These are phyloP conservation scores for Boletus rubropictus DNA, from an alignment of 768 basidiomycete species.

Conservation along the genomic window DNA sequence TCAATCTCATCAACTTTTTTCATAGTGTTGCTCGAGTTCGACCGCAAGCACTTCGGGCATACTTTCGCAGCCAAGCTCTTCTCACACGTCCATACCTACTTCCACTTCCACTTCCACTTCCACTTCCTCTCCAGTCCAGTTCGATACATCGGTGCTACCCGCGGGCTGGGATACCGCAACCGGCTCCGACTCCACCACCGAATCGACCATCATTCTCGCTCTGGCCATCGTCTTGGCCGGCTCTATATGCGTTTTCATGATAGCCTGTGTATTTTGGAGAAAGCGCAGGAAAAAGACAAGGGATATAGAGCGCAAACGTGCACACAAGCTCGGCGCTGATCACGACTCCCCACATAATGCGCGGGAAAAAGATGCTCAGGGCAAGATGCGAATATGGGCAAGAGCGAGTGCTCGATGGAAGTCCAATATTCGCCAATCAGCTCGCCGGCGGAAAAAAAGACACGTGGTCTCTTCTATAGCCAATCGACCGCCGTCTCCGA, in stretches of 20 bases:
- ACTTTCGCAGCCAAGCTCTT: not conserved
- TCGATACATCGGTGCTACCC: conserved; percentile 37
- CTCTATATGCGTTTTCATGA: conserved; percentile 55
- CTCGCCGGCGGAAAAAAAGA: conserved; percentile 47
- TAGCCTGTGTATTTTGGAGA: conserved; percentile 58
- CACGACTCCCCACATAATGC: conserved; percentile 27
- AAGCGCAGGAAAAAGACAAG: conserved; percentile 31
- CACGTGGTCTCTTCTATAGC: not conserved
- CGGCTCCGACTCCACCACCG: conserved; percentile 19
- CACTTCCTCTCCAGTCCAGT: conserved; percentile 10
- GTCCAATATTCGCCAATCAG: conserved; percentile 53
- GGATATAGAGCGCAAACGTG: conserved; percentile 52
- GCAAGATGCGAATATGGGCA: conserved; percentile 57
- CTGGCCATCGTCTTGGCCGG: conserved; percentile 61
- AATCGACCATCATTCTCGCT: conserved; percentile 46
- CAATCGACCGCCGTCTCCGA: conserved; percentile 20
- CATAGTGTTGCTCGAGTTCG: conserved; percentile 17
- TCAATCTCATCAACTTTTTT: not conserved
- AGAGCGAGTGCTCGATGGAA: conserved; percentile 66
- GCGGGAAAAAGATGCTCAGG: conserved; percentile 42
- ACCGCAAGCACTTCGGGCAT: conserved; percentile 1
- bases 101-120: conserved; percentile 14
- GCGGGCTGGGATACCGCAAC: conserved; percentile 43
- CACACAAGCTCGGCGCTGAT: conserved; percentile 21
- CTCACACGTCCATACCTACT: conserved; percentile 11